These are phyloP conservation scores for Gastrolobium bilobum DNA, from an alignment of 306 rosid species.

Conservation along the genomic window DNA sequence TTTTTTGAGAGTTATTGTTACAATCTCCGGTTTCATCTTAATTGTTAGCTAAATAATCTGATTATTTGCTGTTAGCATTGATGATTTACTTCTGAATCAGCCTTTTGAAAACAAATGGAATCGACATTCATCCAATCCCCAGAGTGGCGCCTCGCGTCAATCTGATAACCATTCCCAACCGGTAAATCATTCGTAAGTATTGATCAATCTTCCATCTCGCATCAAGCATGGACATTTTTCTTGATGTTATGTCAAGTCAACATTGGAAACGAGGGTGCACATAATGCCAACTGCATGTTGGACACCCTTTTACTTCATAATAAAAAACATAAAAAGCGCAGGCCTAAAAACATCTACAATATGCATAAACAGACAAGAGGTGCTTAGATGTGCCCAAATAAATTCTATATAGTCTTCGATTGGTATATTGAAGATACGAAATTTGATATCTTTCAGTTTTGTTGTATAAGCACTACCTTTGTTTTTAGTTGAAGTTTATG, in stretches of 20 bases:
- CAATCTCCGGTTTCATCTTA: conserved; percentile 5
- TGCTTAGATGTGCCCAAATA: neutral
- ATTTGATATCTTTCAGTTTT: neutral
- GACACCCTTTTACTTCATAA: neutral
- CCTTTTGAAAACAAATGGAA: conserved; percentile 88
- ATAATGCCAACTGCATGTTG: neutral
- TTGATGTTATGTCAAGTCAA: conserved; percentile 28
- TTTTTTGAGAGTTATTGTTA: conserved; percentile 2
- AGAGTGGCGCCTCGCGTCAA: conserved; percentile 49
- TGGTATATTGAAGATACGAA: conserved; percentile 13
- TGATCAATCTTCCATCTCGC: conserved; percentile 36
- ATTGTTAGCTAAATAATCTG: neutral
- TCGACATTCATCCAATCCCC: conserved; percentile 61
- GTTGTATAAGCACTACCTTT: neutral
- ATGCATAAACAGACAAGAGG: neutral
- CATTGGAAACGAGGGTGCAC: neutral
- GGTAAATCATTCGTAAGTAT: conserved; percentile 70
- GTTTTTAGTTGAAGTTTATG: neutral
- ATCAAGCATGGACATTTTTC: conserved; percentile 21
- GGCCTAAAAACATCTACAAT: neutral
- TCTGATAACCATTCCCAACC: conserved; percentile 64
- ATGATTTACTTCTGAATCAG: conserved; percentile 59
- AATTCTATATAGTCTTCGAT: neutral
- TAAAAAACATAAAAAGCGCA: conserved; percentile 8
- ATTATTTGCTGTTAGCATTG: conserved; percentile 30